These are phyloP conservation scores for Epithemia pelagica DNA, from an alignment of 108 stramenopile species.

Conservation along the genomic window DNA sequence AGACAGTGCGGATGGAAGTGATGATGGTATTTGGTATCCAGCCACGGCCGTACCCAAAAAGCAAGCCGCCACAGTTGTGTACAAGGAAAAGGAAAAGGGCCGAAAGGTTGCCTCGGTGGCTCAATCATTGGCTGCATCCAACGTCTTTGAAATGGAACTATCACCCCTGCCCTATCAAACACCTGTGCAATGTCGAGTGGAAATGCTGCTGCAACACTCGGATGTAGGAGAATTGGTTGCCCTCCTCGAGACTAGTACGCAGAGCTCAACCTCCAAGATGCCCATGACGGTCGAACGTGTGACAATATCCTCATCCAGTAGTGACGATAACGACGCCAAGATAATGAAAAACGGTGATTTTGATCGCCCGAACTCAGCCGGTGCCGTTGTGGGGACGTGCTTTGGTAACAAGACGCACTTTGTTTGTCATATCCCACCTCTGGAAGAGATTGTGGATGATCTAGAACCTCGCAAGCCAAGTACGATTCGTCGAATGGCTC, in stretches of 20 bases:
- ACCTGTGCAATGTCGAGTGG: not conserved
- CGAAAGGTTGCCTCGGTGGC: not conserved
- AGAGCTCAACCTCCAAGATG: not conserved
- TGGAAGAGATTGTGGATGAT: not conserved
- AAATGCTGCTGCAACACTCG: slow-evolving; percentile 1
- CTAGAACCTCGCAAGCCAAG: not conserved
- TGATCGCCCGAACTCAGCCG: not conserved
- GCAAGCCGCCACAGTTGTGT: not conserved
- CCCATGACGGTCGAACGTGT: not conserved
- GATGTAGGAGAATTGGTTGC: not conserved
- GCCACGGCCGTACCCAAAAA: slow-evolving; percentile 4
- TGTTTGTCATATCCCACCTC: not conserved
- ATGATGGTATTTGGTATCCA: not conserved
- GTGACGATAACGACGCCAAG: not conserved
- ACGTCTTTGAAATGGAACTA: slow-evolving; percentile 4
- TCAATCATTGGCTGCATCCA: not conserved
- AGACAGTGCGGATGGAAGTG: not conserved
- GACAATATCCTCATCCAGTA: not conserved
- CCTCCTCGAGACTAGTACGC: too few relatives aligned
- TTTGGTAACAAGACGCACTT: slow-evolving; percentile 9
- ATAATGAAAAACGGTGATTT: too few relatives aligned
- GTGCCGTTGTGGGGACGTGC: slow-evolving; percentile 1
- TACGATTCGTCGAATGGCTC: not conserved
- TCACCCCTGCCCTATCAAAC: slow-evolving; percentile 1
- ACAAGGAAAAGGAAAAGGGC: slow-evolving; percentile 5